These are phyloP conservation scores for Histomonas meleagridis DNA, from an alignment of 208 protist genomes.

Conservation along the genomic window DNA sequence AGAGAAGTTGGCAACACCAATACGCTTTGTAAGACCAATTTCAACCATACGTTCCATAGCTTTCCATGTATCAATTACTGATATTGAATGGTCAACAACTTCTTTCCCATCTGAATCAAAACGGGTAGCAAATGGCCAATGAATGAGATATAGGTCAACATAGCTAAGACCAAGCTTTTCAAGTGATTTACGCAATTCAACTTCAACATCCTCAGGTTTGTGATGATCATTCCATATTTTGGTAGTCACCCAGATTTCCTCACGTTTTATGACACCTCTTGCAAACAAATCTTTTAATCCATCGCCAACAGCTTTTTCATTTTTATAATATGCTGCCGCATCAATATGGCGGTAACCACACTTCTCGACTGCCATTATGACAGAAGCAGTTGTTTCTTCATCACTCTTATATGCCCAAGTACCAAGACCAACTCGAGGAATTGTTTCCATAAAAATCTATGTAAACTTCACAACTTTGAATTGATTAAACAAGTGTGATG, in stretches of 20 bases:
- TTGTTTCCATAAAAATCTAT: neutral
- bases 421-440: neutral
- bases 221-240: conserved; percentile 24
- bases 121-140: neutral
- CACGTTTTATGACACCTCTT: neutral
- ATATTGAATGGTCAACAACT: neutral
- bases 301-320: neutral
- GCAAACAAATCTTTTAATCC: neutral
- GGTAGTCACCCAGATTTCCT: neutral
- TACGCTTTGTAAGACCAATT: neutral
- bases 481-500: too few relatives aligned
- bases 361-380: neutral
- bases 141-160: neutral
- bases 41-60: neutral
- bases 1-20: neutral
- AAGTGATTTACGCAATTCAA: neutral
- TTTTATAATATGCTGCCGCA: neutral
- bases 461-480: too few relatives aligned
- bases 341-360: neutral
- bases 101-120: neutral
- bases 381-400: neutral
- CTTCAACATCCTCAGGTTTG: neutral
- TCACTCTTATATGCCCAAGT: neutral
- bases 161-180: neutral
- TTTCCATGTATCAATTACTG: neutral